Base-by-base conservation (phyloP, 2,329 filamentous ascomycete genomes). In the Daldinia sp. region DNA sequence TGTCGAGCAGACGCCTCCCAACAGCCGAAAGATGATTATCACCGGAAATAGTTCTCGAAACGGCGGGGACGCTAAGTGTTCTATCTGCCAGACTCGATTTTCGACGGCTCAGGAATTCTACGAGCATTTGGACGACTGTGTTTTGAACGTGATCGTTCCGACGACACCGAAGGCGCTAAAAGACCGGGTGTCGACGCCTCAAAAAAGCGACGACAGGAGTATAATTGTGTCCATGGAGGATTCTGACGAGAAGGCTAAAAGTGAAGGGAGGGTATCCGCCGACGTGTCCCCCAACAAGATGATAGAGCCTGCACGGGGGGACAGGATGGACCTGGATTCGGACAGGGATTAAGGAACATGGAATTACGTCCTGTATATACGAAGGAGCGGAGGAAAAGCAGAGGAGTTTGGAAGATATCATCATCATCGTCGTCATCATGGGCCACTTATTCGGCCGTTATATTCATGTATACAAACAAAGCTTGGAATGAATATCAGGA, bases 71-170 rank as follows among this genome's bases (percentile, higher is more conserved):
- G 94, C 93, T 67, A 93, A 90, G 76, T 98, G 94, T 78, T 96
- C 93, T 3, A 98, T 95, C 67, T 98, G 94, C 78, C 85, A 88
- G 39, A 92, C 87, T 6, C 79, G 81, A 11, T 98, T 97, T 76
- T 84, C 85, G 69, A 94, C 90, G 63, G 92, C 94, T 2, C 94
- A 98, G 77, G 94, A 97, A 74, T 97, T 97, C 80, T 97, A 98
- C 77, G 94, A 98, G 80, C 94, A 98, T 82, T 82, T 97, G 68
- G 94, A 90, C 68, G 85, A 87, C 69, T 87, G 85, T 56, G 85
- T 87, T 30, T 78, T 87, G 41, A 84, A 84, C 51, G 84, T 86
- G 13, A 85, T 87, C 53, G 83, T 86, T 11, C 83, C 84, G 4
- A 74, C 77, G 6, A 77, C 76, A 3, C 76, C 77, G 0, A 78